phyloP scores from a whole-genome alignment of 2,329 filamentous ascomycete genomes.

The Anthostomella pinea region DNA sequence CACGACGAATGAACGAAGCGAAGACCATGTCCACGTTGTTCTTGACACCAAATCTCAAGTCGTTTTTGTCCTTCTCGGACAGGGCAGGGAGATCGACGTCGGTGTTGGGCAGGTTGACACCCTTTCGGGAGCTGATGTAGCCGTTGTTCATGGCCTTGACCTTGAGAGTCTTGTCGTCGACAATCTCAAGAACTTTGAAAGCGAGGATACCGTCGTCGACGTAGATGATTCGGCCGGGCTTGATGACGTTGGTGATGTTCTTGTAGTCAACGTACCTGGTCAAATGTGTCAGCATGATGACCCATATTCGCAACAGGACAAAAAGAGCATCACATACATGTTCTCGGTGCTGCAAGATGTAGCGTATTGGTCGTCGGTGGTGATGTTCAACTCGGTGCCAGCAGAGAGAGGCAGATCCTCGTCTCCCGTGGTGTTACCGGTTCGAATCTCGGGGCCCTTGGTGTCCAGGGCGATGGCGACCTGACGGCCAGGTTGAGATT shows the following conservation, averaged over 20 bases:
- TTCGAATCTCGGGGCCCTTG: conserved; percentile 62
- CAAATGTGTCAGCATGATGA: conserved; percentile 32
- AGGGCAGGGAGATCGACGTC: conserved; percentile 97
- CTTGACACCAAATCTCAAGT: conserved; percentile 94
- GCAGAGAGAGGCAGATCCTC: conserved; percentile 85
- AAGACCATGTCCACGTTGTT: conserved; percentile 99
- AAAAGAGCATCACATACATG: conserved; percentile 62
- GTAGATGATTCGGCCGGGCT: conserved; percentile 88
- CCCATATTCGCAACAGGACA: conserved; percentile 67
- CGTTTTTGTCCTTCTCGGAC: conserved; percentile 95
- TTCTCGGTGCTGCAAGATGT: conserved; percentile 82
- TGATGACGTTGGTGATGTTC: conserved; percentile 99
- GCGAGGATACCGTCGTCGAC: conserved; percentile 98
- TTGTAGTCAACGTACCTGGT: conserved; percentile 94
- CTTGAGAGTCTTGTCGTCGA: conserved; percentile 85
- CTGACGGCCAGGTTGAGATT: conserved; percentile 73
- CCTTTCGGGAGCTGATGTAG: conserved; percentile 98
- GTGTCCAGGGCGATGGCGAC: conserved; percentile 90
- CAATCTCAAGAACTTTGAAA: conserved; percentile 85
- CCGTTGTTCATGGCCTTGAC: conserved; percentile 93
- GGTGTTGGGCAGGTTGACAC: conserved; percentile 97
- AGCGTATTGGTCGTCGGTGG: conserved; percentile 91
- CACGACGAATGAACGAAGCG: conserved; percentile 94
- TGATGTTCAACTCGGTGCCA: conserved; percentile 88
- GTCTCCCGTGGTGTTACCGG: conserved; percentile 71